phyloP scores from a whole-genome alignment of 2,329 filamentous ascomycete genomes.

The Colletotrichum kahawae region DNA sequence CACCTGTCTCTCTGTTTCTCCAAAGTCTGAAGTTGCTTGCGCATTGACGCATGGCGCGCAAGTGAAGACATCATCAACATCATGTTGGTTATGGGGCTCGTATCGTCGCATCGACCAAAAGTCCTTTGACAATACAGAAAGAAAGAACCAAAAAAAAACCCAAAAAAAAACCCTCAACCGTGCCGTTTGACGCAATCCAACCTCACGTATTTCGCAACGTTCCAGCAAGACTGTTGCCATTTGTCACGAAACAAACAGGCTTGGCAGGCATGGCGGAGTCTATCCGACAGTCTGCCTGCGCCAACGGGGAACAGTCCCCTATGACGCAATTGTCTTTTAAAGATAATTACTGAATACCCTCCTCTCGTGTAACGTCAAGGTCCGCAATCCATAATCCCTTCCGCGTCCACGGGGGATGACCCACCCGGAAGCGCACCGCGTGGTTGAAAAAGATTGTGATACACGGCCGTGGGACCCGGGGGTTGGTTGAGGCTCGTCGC shows the following conservation, averaged over 20 bases:
- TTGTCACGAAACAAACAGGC: not conserved
- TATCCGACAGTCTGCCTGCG: not conserved
- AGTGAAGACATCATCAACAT: not conserved
- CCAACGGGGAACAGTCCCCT: not conserved
- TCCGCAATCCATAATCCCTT: not conserved
- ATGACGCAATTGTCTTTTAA: not conserved
- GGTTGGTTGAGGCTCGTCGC: conserved; percentile 4
- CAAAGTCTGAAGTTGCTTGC: not conserved
- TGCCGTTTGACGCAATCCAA: not conserved
- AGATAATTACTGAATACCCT: not conserved
- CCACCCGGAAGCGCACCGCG: conserved; percentile 6
- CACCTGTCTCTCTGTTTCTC: not conserved
- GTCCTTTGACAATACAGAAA: not conserved
- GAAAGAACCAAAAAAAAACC: not conserved
- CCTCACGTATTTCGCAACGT: not conserved
- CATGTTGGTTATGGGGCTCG: not conserved
- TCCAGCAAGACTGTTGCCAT: not conserved
- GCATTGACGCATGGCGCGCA: not conserved
- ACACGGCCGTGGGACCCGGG: conserved; percentile 10
- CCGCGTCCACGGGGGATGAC: not conserved
- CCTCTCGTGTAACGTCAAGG: conserved; percentile 6
- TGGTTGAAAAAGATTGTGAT: conserved; percentile 13
- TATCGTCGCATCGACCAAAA: not conserved
- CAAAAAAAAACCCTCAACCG: not conserved
- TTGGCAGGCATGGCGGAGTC: not conserved